Conservation (phyloP, 2,329 filamentous ascomycete genomes). For the Scytalidium sp. region DNA sequence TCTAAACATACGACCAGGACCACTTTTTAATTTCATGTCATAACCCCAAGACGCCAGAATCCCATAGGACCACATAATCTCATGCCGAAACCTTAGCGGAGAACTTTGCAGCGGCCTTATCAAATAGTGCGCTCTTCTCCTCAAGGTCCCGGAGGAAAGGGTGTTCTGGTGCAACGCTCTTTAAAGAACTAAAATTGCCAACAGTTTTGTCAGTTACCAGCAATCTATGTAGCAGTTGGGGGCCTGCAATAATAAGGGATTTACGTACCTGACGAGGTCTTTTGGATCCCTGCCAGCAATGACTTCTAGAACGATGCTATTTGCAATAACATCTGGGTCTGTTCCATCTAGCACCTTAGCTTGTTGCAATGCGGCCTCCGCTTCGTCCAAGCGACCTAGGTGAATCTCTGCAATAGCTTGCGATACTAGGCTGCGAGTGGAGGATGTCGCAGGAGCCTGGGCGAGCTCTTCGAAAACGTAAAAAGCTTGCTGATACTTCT, state of each 20-base stretch:
- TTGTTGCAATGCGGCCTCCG: slow-evolving; percentile 80
- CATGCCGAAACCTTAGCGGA: slow-evolving; percentile 71
- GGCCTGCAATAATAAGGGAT: too few species aligned
- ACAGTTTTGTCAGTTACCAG: slow-evolving; percentile 2
- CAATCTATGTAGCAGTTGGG: too few species aligned
- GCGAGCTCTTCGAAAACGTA: slow-evolving; percentile 98
- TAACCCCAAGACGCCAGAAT: neutral
- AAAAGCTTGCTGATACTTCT: slow-evolving; percentile 94
- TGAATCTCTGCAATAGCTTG: slow-evolving; percentile 92
- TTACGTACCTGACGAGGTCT: slow-evolving; percentile 62
- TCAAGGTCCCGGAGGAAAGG: slow-evolving; percentile 69
- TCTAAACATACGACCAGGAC: neutral
- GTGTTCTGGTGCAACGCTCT: slow-evolving; percentile 63
- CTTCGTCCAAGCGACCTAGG: slow-evolving; percentile 83
- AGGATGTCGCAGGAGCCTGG: slow-evolving; percentile 77
- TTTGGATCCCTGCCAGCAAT: slow-evolving; percentile 69
- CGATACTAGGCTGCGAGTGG: slow-evolving; percentile 71
- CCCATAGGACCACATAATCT: neutral
- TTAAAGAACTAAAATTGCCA: slow-evolving; percentile 46
- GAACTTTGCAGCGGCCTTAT: slow-evolving; percentile 83
- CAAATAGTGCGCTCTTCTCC: slow-evolving; percentile 86
- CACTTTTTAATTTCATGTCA: neutral
- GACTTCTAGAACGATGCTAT: slow-evolving; percentile 75
- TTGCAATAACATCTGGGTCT: slow-evolving; percentile 75
- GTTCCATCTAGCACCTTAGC: slow-evolving; percentile 71